Percentiles rank a stretch among this genome's conserved stretches.
Conservation (phyloP, 2,329 filamentous ascomycete species). For the Pseudopithomyces chartarum region DNA sequence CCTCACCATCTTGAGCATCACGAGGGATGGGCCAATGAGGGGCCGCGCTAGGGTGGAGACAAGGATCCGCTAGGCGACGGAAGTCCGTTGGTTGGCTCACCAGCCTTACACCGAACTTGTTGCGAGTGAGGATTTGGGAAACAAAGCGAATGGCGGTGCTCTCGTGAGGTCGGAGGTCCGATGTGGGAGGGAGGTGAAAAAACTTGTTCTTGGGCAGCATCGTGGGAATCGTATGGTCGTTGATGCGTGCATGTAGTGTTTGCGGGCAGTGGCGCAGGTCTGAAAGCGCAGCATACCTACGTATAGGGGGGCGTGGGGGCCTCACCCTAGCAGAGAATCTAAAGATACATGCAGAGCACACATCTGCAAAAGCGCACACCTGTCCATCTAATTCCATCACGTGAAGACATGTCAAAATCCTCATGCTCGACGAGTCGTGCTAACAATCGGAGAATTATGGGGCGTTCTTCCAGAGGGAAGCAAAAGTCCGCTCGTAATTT, state of each 20-base stretch:
- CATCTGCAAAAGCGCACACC: neutral
- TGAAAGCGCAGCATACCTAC: neutral
- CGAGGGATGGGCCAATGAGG: neutral
- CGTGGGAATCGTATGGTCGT: neutral
- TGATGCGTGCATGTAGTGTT: neutral
- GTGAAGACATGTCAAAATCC: too few relatives aligned
- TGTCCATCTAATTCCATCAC: neutral
- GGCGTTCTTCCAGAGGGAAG: neutral
- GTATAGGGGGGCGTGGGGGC: neutral
- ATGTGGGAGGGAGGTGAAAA: neutral
- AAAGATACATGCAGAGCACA: too few relatives aligned
- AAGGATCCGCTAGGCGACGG: slow-evolving; percentile 5
- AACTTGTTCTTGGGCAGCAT: neutral
- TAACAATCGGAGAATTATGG: neutral
- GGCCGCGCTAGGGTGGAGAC: neutral
- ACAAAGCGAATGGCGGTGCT: slow-evolving; percentile 5
- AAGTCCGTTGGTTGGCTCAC: slow-evolving; percentile 5
- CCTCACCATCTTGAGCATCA: slow-evolving; percentile 4
- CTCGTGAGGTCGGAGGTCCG: slow-evolving; percentile 2
- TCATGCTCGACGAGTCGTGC: neutral
- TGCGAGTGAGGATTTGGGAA: neutral
- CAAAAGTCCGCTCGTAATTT: slow-evolving; percentile 5
- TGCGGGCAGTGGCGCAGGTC: too few relatives aligned
- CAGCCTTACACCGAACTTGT: neutral
- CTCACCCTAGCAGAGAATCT: too few relatives aligned